These are phyloP conservation scores for Chenopodium suecicum DNA, from an alignment of 148 eudicot genomes.

Conservation along the genomic window DNA sequence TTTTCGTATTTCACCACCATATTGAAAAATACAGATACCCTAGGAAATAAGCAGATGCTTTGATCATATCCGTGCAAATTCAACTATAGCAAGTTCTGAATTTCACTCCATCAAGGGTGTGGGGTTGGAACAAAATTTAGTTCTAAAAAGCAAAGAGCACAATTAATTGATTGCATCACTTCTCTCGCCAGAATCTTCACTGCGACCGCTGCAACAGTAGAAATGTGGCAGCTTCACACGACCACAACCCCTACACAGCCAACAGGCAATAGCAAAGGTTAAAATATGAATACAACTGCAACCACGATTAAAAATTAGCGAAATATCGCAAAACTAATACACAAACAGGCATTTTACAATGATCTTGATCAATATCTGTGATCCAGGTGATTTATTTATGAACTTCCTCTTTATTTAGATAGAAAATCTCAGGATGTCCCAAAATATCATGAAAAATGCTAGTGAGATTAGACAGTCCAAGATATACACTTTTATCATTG, in stretches of 20 bases:
- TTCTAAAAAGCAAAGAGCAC: neutral
- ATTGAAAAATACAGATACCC: neutral
- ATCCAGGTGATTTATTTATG: too few species aligned
- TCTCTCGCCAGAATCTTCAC: slow-evolving; percentile 44
- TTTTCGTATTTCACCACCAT: too few species aligned
- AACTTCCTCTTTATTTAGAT: neutral
- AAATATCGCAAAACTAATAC: neutral
- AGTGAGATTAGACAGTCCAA: too few species aligned
- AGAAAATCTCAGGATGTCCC: neutral
- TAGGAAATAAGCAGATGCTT: neutral
- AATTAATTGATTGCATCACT: slow-evolving; percentile 21
- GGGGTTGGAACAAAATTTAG: neutral
- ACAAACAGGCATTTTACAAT: neutral
- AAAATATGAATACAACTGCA: neutral
- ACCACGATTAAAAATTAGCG: neutral
- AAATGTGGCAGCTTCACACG: slow-evolving; percentile 81
- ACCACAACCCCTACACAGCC: slow-evolving; percentile 63
- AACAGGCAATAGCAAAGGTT: neutral
- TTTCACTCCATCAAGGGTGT: neutral
- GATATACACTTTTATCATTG: too few species aligned
- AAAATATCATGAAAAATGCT: too few species aligned
- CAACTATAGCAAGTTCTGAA: neutral
- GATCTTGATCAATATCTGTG: neutral
- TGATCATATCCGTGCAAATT: neutral
- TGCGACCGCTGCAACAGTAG: slow-evolving; percentile 80